Evolutionary conservation across 2,329 filamentous ascomycete species (phyloP), one percentile per base, ranked within the genome.

Genomic region (Grosmannia huntii): DNA sequence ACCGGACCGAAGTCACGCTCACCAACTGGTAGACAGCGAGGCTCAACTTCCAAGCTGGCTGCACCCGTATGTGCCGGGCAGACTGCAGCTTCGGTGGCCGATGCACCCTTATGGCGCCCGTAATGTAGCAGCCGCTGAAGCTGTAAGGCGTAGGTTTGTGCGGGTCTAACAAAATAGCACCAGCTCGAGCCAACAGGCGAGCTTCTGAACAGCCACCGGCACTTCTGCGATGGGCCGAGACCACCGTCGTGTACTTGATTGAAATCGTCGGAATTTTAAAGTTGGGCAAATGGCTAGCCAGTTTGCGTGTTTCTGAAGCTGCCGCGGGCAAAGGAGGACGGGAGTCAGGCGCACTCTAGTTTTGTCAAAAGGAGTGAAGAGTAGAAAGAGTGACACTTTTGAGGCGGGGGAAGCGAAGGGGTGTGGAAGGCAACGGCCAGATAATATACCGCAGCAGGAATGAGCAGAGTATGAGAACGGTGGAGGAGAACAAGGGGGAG

Each of bases 361-460:
- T 28, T 31, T 19, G 27, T n/a, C 28, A 46, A 19, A 46, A 36
- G 48, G 36, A 52, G 25, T 21, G 33, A 23, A 21, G 25, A 31
- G 28, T 9, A 49, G 38, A 10, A 41, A 41, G 38, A 53, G 27
- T 21, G 27, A 16, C 36, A 16, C 31, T n/a, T 46, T 46, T 46
- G 2, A 44, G 38, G 41, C 16, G n/a, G 41, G n/a, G 41, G 31
- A 33, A 21, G 19, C 38, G 50, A 31, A 38, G 51, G 38, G 27
- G 19, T 16, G 19, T 16, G 56, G 28, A 36, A 41, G 55, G 52
- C 33, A 27, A 31, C 19, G n/a, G 23, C 33, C 52, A 27, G 31
- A 53, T 53, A 53, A 53, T 53, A 53, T 53, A 53, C 52, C 52
- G 52, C 52, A 41, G 52, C 5, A 36, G 27, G 46, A 52, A 11